These are phyloP conservation scores for Epicoccum nigrum DNA, from an alignment of 2,329 filamentous ascomycete species.

Conservation along the genomic window DNA sequence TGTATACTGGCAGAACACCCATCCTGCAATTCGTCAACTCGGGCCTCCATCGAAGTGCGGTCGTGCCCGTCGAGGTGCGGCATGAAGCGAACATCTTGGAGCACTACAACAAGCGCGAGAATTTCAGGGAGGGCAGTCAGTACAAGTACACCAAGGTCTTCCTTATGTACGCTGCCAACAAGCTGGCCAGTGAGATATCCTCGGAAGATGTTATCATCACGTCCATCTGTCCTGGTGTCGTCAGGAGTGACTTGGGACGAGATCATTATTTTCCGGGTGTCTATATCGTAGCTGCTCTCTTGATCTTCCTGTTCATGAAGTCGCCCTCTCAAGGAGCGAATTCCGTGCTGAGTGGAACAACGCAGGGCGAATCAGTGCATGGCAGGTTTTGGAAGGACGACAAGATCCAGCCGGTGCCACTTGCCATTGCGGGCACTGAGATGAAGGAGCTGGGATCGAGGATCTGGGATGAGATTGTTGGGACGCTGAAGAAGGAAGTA, in stretches of 20 bases:
- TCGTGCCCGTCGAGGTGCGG: conserved; percentile 29
- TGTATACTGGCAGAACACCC: conserved; percentile 28
- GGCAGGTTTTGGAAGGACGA: conserved; percentile 48
- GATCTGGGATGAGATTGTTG: conserved; percentile 45
- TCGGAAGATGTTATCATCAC: conserved; percentile 44
- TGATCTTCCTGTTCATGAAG: conserved; percentile 32
- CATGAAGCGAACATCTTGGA: conserved; percentile 34
- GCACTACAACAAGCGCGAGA: conserved; percentile 37
- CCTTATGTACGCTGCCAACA: conserved; percentile 42
- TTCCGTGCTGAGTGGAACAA: conserved; percentile 42
- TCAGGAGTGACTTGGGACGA: conserved; percentile 38
- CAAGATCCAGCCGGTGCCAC: conserved; percentile 36
- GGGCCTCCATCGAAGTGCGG: conserved; percentile 36
- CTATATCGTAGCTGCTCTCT: conserved; percentile 27
- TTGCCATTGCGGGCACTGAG: conserved; percentile 37
- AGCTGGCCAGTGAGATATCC: conserved; percentile 34
- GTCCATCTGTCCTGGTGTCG: conserved; percentile 45
- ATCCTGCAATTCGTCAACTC: conserved; percentile 45
- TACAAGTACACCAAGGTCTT: conserved; percentile 46
- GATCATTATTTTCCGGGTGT: conserved; percentile 39
- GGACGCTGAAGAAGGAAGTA: conserved; percentile 39
- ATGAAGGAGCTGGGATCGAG: conserved; percentile 38
- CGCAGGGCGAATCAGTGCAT: conserved; percentile 41
- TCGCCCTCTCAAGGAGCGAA: conserved; percentile 40
- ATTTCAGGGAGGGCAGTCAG: conserved; percentile 33